Evolutionary conservation across 768 basidiomycete genomes (phyloP).

Genomic region (Filobasidium floriforme): DNA sequence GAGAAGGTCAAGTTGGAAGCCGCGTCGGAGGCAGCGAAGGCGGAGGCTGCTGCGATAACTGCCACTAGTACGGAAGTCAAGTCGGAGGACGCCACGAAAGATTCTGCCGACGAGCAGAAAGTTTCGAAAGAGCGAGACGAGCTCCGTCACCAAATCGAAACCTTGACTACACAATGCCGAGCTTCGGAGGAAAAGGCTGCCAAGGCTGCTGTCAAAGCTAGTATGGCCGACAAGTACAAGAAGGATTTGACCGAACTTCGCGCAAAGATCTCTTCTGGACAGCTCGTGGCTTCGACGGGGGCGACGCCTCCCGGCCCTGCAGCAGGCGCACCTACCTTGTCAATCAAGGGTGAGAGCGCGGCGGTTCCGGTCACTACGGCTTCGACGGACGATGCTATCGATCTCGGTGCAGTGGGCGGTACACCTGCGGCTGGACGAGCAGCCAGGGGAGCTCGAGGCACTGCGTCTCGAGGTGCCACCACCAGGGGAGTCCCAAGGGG

Average conservation of each 20-base stretch:
- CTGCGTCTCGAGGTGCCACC: background rate
- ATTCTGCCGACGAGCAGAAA: background rate
- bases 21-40: background rate
- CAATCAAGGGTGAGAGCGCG: constrained; percentile 6
- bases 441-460: background rate
- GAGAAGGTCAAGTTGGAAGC: background rate
- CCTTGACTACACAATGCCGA: constrained; percentile 7
- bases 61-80: background rate
- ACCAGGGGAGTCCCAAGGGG: background rate
- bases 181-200: constrained; percentile 18
- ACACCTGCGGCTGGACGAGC: background rate
- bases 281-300: background rate
- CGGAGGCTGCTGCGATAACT: background rate
- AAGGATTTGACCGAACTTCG: constrained; percentile 6
- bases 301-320: no score
- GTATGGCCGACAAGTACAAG: constrained; percentile 15
- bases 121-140: constrained; percentile 11
- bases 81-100: background rate
- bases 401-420: background rate
- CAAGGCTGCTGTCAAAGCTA: constrained; percentile 19
- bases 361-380: background rate
- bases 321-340: background rate
- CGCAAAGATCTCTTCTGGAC: background rate
- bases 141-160: constrained; percentile 2
- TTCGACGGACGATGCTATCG: constrained; percentile 6